Percentiles rank a stretch among this genome's conserved stretches.
phyloP scores from a whole-genome alignment of 441 rosid species.

The Erodium chrysanthum region DNA sequence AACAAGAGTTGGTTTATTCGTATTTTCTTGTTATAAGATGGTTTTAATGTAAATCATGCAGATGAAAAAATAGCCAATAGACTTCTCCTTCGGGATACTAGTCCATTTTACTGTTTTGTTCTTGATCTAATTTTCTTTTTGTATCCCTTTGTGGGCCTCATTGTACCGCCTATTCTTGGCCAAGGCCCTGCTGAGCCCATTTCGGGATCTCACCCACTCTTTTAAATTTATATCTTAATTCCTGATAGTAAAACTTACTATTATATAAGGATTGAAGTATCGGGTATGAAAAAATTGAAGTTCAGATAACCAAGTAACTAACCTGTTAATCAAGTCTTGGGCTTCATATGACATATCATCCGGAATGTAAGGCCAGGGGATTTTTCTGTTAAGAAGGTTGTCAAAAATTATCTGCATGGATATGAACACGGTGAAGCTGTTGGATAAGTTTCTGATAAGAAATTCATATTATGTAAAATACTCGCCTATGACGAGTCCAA shows the following conservation, averaged over 20 bases:
- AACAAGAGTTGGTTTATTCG: not conserved
- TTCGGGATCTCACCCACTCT: no score
- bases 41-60: not conserved
- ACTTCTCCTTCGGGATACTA: no score
- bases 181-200: no score
- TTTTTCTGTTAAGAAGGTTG: conserved; percentile 70
- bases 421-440: conserved; percentile 18
- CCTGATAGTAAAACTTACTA: not conserved
- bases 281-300: conserved; percentile 6
- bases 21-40: not conserved
- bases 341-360: conserved; percentile 62
- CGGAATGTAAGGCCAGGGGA: conserved; percentile 73
- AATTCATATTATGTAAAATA: not conserved
- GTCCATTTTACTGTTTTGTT: no score
- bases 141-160: no score
- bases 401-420: conserved; percentile 59
- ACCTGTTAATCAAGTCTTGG: conserved; percentile 78
- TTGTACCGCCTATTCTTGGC: no score
- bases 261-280: no score
- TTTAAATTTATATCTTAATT: no score
- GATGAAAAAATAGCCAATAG: no score
- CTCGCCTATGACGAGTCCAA: not conserved
- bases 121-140: no score
- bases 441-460: not conserved
- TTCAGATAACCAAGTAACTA: conserved; percentile 17